Conservation (phyloP, 495 filamentous ascomycete species). For the Podospora appendiculata region DNA sequence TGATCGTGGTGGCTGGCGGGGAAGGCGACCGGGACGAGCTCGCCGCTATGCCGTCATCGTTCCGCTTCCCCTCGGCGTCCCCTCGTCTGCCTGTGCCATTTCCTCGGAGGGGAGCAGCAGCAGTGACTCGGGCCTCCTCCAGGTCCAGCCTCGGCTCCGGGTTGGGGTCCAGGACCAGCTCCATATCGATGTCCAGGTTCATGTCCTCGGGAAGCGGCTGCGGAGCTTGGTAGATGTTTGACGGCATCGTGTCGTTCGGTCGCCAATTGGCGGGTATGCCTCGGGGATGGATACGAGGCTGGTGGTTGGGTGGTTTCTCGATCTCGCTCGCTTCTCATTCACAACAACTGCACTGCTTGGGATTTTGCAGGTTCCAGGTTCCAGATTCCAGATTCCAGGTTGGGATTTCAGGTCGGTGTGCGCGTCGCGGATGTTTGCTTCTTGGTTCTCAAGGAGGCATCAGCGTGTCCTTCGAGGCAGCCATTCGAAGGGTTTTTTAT, state of each 20-base stretch:
- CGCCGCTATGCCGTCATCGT: neutral
- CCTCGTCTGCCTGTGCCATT: neutral
- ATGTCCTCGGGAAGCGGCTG: neutral
- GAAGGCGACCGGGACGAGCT: neutral
- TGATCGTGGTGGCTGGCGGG: neutral
- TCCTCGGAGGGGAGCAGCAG: neutral
- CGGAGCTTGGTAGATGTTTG: conserved; percentile 23
- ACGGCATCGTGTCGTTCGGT: conserved; percentile 15
- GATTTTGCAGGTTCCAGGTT: neutral
- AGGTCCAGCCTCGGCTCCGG: neutral
- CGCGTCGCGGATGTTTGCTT: too few species aligned
- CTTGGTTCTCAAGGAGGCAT: conserved; percentile 12
- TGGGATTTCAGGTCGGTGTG: neutral
- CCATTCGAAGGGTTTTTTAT: conserved; percentile 15
- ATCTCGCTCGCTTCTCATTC: neutral
- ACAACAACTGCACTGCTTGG: neutral
- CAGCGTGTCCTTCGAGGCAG: conserved; percentile 10
- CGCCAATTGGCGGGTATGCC: neutral
- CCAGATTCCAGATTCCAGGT: neutral
- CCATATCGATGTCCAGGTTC: neutral
- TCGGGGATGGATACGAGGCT: neutral
- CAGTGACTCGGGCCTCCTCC: neutral
- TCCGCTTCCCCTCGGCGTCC: neutral
- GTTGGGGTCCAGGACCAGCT: neutral
- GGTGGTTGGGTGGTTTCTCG: neutral